These are phyloP conservation scores for Colletotrichum tofieldiae DNA, from an alignment of 2,329 filamentous ascomycete genomes.

Conservation along the genomic window DNA sequence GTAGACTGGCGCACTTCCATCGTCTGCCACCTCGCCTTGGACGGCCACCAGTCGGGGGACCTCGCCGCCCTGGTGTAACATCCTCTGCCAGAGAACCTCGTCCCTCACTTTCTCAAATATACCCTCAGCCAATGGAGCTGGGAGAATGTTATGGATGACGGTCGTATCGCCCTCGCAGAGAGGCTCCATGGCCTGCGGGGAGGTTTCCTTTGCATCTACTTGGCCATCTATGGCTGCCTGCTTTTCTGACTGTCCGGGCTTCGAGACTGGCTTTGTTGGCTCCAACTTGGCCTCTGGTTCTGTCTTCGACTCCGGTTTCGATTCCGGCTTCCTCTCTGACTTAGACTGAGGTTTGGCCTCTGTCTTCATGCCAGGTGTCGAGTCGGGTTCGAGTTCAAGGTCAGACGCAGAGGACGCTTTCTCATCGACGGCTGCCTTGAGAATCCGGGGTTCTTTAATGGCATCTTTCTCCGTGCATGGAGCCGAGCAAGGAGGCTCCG, in stretches of 20 bases:
- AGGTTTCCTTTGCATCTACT: neutral
- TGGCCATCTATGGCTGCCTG: slow-evolving; percentile 2
- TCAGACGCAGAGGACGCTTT: neutral
- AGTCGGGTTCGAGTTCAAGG: slow-evolving; percentile 23
- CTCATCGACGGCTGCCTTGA: neutral
- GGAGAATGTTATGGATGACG: slow-evolving; percentile 80
- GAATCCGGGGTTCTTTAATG: neutral
- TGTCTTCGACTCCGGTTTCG: neutral
- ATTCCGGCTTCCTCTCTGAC: neutral
- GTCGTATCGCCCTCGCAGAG: slow-evolving; percentile 88
- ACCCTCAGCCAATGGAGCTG: slow-evolving; percentile 66
- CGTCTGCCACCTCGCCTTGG: slow-evolving; percentile 79
- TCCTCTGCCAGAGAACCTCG: slow-evolving; percentile 90
- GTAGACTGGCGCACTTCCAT: slow-evolving; percentile 90
- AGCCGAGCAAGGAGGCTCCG: neutral
- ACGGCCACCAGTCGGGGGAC: slow-evolving; percentile 94
- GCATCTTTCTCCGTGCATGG: neutral
- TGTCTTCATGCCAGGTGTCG: neutral
- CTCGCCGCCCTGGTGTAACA: slow-evolving; percentile 93
- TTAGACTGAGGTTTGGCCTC: neutral
- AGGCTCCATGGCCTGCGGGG: slow-evolving; percentile 32
- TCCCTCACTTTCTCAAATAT: slow-evolving; percentile 80
- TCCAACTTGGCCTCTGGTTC: neutral
- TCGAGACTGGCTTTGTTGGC: neutral
- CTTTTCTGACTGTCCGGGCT: neutral